Evolutionary conservation across 1,139 yeast species (phyloP).

Genomic region (Candida anutae): DNA sequence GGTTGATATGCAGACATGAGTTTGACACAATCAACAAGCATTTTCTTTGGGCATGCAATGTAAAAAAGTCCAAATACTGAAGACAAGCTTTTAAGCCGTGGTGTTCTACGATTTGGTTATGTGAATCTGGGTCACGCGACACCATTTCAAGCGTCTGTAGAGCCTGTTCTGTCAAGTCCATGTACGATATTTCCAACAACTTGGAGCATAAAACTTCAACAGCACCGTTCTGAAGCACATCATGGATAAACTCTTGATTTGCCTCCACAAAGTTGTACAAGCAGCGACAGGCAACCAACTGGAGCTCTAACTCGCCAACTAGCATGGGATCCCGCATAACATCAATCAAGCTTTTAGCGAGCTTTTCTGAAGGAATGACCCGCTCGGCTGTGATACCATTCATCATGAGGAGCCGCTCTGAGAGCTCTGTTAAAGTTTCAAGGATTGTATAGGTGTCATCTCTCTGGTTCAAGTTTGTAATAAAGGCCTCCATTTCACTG

Average conservation of each 20-base stretch:
- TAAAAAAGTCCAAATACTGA: slow-evolving; percentile 77
- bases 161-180: slow-evolving; percentile 91
- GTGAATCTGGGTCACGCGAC: slow-evolving; percentile 47
- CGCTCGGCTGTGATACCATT: slow-evolving; percentile 57
- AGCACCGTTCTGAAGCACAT: slow-evolving; percentile 60
- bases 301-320: slow-evolving; percentile 67
- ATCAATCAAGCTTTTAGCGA: slow-evolving; percentile 49
- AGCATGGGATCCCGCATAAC: slow-evolving; percentile 53
- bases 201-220: slow-evolving; percentile 61
- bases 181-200: slow-evolving; percentile 67
- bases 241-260: slow-evolving; percentile 56
- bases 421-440: slow-evolving; percentile 57
- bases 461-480: slow-evolving; percentile 35
- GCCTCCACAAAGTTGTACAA: slow-evolving; percentile 77
- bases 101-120: slow-evolving; percentile 40
- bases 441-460: slow-evolving; percentile 40
- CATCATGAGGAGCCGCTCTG: slow-evolving; percentile 62
- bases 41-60: slow-evolving; percentile 83
- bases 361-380: slow-evolving; percentile 50
- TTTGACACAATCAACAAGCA: slow-evolving; percentile 74
- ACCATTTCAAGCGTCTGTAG: slow-evolving; percentile 68
- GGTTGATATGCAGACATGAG: slow-evolving; percentile 49
- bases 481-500: slow-evolving; percentile 30
- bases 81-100: slow-evolving; percentile 66
- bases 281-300: slow-evolving; percentile 79